Conservation (phyloP, 1,139 yeast species). For the Yamadazyma aaseri region DNA sequence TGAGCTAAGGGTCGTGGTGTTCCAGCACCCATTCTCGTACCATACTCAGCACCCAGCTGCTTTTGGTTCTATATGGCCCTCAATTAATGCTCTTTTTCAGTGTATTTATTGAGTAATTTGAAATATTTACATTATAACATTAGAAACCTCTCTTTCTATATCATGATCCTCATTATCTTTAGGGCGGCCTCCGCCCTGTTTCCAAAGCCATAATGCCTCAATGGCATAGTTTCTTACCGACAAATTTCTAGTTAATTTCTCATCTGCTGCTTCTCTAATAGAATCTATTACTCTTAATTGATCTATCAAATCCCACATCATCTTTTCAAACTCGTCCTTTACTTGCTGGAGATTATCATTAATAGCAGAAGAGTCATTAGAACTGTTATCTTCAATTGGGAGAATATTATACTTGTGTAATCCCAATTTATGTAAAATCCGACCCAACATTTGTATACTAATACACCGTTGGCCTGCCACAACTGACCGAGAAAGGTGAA, state of each 20-base stretch:
- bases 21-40: no score
- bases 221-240: constrained; percentile 84
- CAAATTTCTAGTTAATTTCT: constrained; percentile 58
- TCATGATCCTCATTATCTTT: constrained; percentile 14
- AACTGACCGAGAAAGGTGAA: constrained; percentile 75
- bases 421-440: constrained; percentile 81
- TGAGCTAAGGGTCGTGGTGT: no score
- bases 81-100: no score
- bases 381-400: constrained; percentile 33
- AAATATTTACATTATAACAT: no score
- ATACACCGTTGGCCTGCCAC: constrained; percentile 84
- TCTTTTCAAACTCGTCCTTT: constrained; percentile 51
- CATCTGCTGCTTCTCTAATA: constrained; percentile 73
- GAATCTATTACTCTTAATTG: constrained; percentile 68
- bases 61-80: no score
- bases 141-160: no score
- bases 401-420: constrained; percentile 54
- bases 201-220: constrained; percentile 95
- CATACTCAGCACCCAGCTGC: no score
- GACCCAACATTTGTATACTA: constrained; percentile 83
- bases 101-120: no score
- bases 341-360: constrained; percentile 38
- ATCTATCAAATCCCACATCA: constrained; percentile 75
- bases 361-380: constrained; percentile 35
- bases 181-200: constrained; percentile 65